These are phyloP conservation scores for Curvularia sp. DNA, from an alignment of 2,329 filamentous ascomycete genomes.

Conservation along the genomic window DNA sequence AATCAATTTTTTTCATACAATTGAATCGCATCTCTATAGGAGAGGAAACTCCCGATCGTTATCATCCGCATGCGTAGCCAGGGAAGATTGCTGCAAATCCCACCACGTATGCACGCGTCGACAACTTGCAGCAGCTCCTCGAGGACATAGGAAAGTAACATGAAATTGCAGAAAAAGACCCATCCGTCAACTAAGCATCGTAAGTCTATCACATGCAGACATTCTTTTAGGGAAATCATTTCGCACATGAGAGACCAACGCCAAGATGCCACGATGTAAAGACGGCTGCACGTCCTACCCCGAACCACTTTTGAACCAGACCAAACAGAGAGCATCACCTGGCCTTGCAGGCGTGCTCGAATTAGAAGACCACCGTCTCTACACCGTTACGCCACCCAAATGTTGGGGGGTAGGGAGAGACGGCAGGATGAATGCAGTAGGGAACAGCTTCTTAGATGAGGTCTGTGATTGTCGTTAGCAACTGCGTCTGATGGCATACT, in stretches of 20 bases:
- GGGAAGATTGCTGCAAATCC: conserved; percentile 37
- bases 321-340: conserved; percentile 37
- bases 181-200: conserved; percentile 41
- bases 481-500: neutral
- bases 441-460: conserved; percentile 49
- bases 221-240: conserved; percentile 49
- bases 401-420: conserved; percentile 33
- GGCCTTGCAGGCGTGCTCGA: conserved; percentile 42
- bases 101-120: conserved; percentile 43
- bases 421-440: conserved; percentile 33
- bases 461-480: conserved; percentile 35
- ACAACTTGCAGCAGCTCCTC: conserved; percentile 47
- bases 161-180: conserved; percentile 39
- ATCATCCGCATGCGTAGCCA: conserved; percentile 47
- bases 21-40: conserved; percentile 49
- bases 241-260: conserved; percentile 52
- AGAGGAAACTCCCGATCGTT: conserved; percentile 50
- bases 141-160: conserved; percentile 45
- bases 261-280: conserved; percentile 51
- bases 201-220: conserved; percentile 47
- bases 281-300: conserved; percentile 42
- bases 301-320: conserved; percentile 47
- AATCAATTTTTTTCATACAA: conserved; percentile 44
- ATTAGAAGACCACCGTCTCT: conserved; percentile 44
- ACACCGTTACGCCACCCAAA: conserved; percentile 34